phyloP scores from a whole-genome alignment of 2,329 filamentous ascomycete genomes.

The Cordyceps farinosa region DNA sequence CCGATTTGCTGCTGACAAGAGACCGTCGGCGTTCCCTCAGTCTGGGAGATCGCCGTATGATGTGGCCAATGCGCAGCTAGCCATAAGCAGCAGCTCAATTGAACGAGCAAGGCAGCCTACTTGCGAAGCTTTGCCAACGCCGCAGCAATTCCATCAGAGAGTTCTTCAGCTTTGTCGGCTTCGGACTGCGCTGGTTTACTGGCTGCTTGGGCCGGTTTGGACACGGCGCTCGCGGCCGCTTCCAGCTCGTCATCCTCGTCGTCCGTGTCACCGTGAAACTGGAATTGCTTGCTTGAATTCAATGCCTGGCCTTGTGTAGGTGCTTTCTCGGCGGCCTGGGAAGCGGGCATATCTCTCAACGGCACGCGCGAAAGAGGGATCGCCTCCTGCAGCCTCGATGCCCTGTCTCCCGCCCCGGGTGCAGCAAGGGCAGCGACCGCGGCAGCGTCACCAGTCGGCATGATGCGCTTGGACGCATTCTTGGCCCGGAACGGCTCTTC shows the following conservation, averaged over 20 bases:
- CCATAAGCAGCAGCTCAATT: background rate
- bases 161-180: constrained; percentile 35
- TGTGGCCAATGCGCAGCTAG: background rate
- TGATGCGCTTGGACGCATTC: constrained; percentile 56
- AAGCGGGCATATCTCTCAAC: constrained; percentile 37
- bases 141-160: constrained; percentile 57
- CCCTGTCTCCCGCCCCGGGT: constrained; percentile 21
- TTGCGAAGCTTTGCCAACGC: constrained; percentile 58
- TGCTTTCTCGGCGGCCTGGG: background rate
- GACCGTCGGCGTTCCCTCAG: background rate
- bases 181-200: background rate
- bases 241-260: constrained; percentile 49
- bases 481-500: constrained; percentile 79
- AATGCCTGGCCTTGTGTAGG: background rate
- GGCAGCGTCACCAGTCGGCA: constrained; percentile 24
- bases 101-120: background rate
- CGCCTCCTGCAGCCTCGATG: constrained; percentile 35
- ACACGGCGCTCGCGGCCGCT: constrained; percentile 47
- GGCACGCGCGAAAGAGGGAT: constrained; percentile 39
- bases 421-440: background rate
- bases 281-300: constrained; percentile 32
- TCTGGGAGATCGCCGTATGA: background rate
- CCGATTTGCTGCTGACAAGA: background rate
- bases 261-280: constrained; percentile 38
- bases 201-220: constrained; percentile 32